A percentile compares a stretch with the other conserved stretches of the same genome.
phyloP scores from a whole-genome alignment of 1,284 basidiomycete genomes.

The Apiotrichum domesticum region DNA sequence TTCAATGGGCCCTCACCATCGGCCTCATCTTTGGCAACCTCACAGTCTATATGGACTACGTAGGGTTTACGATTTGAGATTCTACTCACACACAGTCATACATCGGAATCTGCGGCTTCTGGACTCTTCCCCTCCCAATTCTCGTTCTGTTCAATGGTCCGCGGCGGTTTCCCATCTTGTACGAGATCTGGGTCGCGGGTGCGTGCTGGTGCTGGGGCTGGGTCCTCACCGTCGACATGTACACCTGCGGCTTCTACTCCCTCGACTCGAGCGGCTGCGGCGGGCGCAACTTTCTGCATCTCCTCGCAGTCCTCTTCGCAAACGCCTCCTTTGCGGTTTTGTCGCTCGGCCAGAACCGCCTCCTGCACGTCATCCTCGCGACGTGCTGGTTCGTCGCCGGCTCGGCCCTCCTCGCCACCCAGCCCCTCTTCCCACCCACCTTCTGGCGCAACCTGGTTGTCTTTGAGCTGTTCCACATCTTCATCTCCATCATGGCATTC shows the following conservation, averaged over 20 bases:
- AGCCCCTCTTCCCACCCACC: constrained; percentile 47
- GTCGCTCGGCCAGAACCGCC: constrained; percentile 64
- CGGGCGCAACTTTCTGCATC: constrained; percentile 4
- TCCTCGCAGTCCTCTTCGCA: constrained; percentile 41
- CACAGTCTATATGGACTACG: constrained; percentile 21
- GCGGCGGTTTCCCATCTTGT: constrained; percentile 17
- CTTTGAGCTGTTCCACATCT: constrained; percentile 39
- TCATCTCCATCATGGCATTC: constrained; percentile 44
- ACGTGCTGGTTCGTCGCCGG: constrained; percentile 51
- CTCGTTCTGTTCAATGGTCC: constrained; percentile 34
- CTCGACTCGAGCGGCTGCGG: background rate
- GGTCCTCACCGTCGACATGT: constrained; percentile 37
- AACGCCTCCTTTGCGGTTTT: constrained; percentile 71
- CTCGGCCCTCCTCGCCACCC: background rate
- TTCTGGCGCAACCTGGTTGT: constrained; percentile 40
- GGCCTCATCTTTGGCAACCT: background rate
- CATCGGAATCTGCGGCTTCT: constrained; percentile 31
- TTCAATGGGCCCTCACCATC: constrained; percentile 10
- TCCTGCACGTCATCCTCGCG: constrained; percentile 60
- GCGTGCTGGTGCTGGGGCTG: constrained; percentile 37
- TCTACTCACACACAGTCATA: constrained; percentile 16
- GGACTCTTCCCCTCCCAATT: constrained; percentile 36
- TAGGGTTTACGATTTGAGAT: background rate
- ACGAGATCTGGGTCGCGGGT: constrained; percentile 35
- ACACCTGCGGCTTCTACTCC: background rate